Percentiles rank a stretch among this genome's conserved stretches.
Evolutionary conservation across 228 moss, liverwort and hornwort species (phyloP).

Genomic region (Sphagnum magellanicum): DNA sequence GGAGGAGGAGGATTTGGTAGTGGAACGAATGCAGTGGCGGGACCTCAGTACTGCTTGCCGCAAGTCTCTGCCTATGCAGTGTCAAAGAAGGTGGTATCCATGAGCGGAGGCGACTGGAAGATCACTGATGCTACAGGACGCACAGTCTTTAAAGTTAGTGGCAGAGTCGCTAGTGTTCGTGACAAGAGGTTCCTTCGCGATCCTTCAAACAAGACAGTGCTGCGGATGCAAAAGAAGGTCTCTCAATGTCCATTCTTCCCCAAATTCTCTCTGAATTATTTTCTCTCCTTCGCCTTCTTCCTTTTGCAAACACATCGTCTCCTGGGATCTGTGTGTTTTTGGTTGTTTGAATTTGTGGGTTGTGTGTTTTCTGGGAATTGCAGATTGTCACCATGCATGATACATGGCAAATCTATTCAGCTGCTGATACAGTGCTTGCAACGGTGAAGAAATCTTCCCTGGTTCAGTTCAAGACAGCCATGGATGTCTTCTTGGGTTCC

Average conservation of each 20-base stretch:
- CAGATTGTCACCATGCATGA: constrained; percentile 48
- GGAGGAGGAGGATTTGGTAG: neutral
- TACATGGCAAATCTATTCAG: constrained; percentile 34
- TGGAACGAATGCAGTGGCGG: constrained; percentile 8
- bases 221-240: constrained; percentile 43
- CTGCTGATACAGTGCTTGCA: constrained; percentile 18
- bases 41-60: constrained; percentile 28
- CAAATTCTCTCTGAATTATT: neutral
- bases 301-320: neutral
- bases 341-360: neutral
- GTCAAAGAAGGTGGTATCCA: constrained; percentile 39
- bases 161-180: constrained; percentile 36
- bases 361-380: constrained; percentile 1
- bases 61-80: constrained; percentile 42
- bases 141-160: constrained; percentile 29
- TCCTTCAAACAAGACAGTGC: constrained; percentile 18
- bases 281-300: neutral
- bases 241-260: neutral
- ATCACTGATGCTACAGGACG: constrained; percentile 39
- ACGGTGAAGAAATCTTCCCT: constrained; percentile 39
- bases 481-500: constrained; percentile 37
- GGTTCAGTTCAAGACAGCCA: constrained; percentile 39
- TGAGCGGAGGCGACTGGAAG: constrained; percentile 43
- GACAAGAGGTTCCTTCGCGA: constrained; percentile 37
- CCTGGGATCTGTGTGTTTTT: neutral